These are phyloP conservation scores for Rhodotorula sp. DNA, from an alignment of 1,284 basidiomycete species.

Conservation along the genomic window DNA sequence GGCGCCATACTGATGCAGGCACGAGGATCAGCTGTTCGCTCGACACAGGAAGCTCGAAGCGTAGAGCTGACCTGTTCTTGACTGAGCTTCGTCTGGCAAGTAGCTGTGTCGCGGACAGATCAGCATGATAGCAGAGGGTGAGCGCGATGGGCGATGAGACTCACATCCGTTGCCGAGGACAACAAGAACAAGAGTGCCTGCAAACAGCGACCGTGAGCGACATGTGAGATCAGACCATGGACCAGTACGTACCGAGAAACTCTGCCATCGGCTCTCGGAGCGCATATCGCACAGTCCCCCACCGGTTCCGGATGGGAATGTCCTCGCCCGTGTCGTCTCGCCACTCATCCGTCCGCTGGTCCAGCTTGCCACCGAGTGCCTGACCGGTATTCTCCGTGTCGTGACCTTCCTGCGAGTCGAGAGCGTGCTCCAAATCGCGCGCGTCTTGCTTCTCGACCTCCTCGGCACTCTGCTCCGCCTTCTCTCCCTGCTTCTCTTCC, in stretches of 20 bases:
- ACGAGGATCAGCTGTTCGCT: neutral
- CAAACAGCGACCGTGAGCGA: neutral
- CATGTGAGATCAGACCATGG: too few species aligned
- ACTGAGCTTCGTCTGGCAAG: constrained; percentile 35
- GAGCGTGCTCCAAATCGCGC: neutral
- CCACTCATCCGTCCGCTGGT: constrained; percentile 24
- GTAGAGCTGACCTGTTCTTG: neutral
- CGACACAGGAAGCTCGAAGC: too few species aligned
- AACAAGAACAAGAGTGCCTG: constrained; percentile 31
- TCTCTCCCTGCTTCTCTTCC: neutral
- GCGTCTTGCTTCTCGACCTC: neutral
- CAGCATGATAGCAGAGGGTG: neutral
- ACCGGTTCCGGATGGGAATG: constrained; percentile 23
- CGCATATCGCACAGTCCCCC: constrained; percentile 32
- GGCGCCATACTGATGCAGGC: constrained; percentile 8
- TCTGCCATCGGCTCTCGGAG: constrained; percentile 43
- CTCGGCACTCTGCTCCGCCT: neutral
- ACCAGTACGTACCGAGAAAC: constrained; percentile 30
- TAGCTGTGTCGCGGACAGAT: constrained; percentile 1
- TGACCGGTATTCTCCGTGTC: neutral
- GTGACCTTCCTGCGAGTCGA: neutral
- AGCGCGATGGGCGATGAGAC: neutral
- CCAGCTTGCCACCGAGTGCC: constrained; percentile 20
- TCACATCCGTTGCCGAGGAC: constrained; percentile 35
- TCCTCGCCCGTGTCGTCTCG: constrained; percentile 13